Evolutionary conservation across 495 filamentous ascomycete genomes (phyloP).

Genomic region (Lasiosphaeria ovina): DNA sequence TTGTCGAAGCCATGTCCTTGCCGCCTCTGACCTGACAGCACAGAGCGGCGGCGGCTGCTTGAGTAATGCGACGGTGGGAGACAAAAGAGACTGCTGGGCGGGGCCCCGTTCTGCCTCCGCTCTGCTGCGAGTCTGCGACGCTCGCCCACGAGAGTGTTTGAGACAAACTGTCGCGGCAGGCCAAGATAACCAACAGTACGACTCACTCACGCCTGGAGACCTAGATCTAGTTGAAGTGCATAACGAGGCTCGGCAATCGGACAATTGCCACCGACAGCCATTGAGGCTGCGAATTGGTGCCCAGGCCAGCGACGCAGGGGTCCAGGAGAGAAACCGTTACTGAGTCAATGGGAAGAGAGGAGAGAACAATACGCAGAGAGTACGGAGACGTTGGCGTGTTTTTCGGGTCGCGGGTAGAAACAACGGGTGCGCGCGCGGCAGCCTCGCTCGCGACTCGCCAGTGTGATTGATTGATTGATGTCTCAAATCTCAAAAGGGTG

Average conservation of each 20-base stretch:
- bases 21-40: constrained; percentile 18
- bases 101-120: neutral
- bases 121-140: neutral
- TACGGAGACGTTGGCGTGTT: neutral
- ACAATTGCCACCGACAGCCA: too few species aligned
- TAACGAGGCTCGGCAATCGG: too few species aligned
- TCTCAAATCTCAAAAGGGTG: neutral
- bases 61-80: constrained; percentile 15
- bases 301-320: too few species aligned
- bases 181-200: neutral
- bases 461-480: constrained; percentile 1
- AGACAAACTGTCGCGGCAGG: neutral
- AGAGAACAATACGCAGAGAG: constrained; percentile 3
- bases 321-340: too few species aligned
- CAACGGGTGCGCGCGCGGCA: constrained; percentile 1
- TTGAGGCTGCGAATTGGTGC: too few species aligned
- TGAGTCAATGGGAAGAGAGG: neutral
- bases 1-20: constrained; percentile 33
- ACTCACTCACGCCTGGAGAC: too few species aligned
- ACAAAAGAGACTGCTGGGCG: neutral
- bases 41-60: constrained; percentile 5
- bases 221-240: too few species aligned
- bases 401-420: constrained; percentile 2
- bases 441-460: constrained; percentile 7
- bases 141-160: neutral